Percentiles rank a stretch among this genome's conserved stretches.
phyloP scores from a whole-genome alignment of 1,139 yeast species.

The Blastobotrys buckinghamii region DNA sequence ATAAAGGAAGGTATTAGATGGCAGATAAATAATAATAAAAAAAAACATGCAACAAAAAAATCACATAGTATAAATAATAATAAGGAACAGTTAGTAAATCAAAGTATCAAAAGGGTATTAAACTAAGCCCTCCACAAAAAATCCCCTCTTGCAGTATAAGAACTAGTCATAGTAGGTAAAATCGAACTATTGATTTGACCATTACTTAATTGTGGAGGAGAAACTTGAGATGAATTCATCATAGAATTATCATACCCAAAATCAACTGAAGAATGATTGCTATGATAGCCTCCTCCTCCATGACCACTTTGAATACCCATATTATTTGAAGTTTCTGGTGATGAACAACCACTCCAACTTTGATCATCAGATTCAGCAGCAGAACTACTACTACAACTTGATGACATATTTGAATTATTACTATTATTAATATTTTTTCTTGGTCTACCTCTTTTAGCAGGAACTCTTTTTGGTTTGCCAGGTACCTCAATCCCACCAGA shows the following conservation, averaged over 20 bases:
- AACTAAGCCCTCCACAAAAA: slow-evolving; percentile 3
- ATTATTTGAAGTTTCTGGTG: slow-evolving; percentile 2
- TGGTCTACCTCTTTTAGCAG: slow-evolving; percentile 31
- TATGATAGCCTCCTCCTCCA: not conserved
- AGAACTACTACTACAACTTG: not conserved
- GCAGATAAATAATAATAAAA: not conserved
- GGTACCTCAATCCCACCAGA: slow-evolving; percentile 54
- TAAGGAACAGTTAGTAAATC: slow-evolving; percentile 12
- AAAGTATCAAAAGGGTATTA: slow-evolving; percentile 4
- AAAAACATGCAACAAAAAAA: slow-evolving; percentile 7
- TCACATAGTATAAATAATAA: slow-evolving; percentile 6
- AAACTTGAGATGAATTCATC: not conserved
- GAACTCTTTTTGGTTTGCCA: slow-evolving; percentile 27
- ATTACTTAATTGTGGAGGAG: not conserved
- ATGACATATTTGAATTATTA: too few species aligned
- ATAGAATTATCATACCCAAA: slow-evolving; percentile 1
- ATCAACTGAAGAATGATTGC: not conserved
- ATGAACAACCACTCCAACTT: slow-evolving; percentile 10
- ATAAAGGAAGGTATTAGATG: not conserved
- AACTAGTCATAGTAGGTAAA: not conserved
- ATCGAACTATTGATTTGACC: not conserved
- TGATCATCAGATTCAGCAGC: slow-evolving; percentile 13
- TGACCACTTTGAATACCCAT: not conserved
- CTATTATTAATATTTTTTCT: slow-evolving; percentile 22
- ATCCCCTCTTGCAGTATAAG: slow-evolving; percentile 3